Evolutionary conservation across 805 yeast species (phyloP).

Genomic region (Candida parachauliodes): DNA sequence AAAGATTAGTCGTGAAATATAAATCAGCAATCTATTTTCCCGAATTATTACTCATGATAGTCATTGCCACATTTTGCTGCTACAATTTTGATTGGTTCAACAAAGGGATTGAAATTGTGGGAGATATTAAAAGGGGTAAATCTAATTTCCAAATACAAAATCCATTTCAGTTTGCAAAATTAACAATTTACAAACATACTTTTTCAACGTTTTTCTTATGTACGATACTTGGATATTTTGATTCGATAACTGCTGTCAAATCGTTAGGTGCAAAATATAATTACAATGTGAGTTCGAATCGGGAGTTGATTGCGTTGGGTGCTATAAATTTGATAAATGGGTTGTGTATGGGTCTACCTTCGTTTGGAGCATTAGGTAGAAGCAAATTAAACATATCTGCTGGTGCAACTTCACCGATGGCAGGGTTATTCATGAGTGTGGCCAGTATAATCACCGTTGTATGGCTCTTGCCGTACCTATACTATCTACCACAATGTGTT

Average conservation of each 20-base stretch:
- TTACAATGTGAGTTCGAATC: conserved; percentile 28
- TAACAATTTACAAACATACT: conserved; percentile 20
- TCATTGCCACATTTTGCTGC: conserved; percentile 24
- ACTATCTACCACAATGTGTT: conserved; percentile 29
- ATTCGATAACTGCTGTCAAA: conserved; percentile 33
- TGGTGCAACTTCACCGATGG: conserved; percentile 50
- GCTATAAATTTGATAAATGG: conserved; percentile 24
- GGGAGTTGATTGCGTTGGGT: conserved; percentile 33
- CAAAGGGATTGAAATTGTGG: conserved; percentile 28
- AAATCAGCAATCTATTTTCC: conserved; percentile 26
- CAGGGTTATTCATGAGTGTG: conserved; percentile 31
- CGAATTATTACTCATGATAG: conserved; percentile 30
- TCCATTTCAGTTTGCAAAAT: conserved; percentile 19
- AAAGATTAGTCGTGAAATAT: conserved; percentile 14
- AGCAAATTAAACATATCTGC: conserved; percentile 29
- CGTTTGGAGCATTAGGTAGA: conserved; percentile 35
- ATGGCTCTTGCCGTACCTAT: conserved; percentile 23
- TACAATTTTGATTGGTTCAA: conserved; percentile 20
- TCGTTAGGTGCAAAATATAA: conserved; percentile 29
- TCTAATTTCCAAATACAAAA: conserved; percentile 13
- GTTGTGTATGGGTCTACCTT: conserved; percentile 30
- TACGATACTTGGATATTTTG: conserved; percentile 32
- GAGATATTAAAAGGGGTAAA: conserved; percentile 16
- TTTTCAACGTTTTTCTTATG: conserved; percentile 30
- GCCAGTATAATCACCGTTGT: conserved; percentile 21